A percentile compares a stretch with the other conserved stretches of the same genome.
phyloP scores from a whole-genome alignment of 2,329 filamentous ascomycete genomes.

The Cytospora piceae region DNA sequence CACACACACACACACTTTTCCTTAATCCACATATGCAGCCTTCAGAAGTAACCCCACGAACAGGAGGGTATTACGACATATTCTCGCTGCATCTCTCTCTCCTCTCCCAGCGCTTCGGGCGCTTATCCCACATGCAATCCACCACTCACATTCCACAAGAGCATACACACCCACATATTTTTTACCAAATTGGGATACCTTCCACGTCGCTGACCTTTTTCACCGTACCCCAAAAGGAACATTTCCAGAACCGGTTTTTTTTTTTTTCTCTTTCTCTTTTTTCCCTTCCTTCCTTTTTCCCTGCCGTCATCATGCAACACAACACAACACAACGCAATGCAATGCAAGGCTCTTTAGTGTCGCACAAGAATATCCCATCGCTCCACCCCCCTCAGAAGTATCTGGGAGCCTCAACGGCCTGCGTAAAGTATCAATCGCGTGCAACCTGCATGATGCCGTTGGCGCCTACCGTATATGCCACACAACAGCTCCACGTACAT shows the following conservation, averaged over 20 bases:
- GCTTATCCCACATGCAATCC: not conserved
- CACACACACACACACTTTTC: not conserved
- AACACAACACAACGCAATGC: not conserved
- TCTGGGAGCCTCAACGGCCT: too few relatives aligned
- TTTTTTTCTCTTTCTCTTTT: too few relatives aligned
- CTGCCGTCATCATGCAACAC: not conserved
- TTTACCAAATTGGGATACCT: not conserved
- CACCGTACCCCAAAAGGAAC: slow-evolving; percentile 10
- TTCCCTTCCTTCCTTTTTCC: not conserved
- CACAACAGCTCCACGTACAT: too few relatives aligned
- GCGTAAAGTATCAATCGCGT: too few relatives aligned
- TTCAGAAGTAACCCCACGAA: not conserved
- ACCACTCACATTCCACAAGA: not conserved
- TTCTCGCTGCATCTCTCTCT: not conserved
- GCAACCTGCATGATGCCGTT: too few relatives aligned
- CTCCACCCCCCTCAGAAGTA: too few relatives aligned
- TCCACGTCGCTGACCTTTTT: not conserved
- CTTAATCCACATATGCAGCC: not conserved
- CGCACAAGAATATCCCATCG: too few relatives aligned
- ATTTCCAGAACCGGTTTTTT: slow-evolving; percentile 12
- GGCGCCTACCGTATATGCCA: too few relatives aligned
- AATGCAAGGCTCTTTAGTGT: too few relatives aligned
- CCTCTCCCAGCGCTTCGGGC: not conserved
- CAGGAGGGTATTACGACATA: not conserved
- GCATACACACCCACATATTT: not conserved